Conservation (phyloP, 1,284 basidiomycete genomes). For the Volvariella volvacea region DNA sequence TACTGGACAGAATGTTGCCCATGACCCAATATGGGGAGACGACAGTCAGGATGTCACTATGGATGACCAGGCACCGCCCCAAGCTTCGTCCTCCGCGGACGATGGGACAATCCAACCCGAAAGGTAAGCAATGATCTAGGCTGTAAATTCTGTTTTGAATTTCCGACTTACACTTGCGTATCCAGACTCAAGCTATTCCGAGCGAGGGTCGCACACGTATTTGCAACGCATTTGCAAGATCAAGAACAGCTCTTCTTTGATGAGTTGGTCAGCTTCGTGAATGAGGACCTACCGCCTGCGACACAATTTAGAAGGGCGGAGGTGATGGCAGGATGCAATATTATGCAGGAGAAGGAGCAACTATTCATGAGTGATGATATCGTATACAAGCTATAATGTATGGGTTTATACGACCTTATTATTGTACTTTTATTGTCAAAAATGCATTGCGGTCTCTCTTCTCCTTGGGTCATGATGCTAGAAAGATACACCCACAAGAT, state of each 20-base stretch:
- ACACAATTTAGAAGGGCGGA: constrained; percentile 78
- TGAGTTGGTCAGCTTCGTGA: constrained; percentile 72
- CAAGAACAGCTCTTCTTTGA: constrained; percentile 70
- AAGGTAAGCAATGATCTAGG: constrained; percentile 33
- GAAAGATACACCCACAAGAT: too few species aligned
- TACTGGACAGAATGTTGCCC: constrained; percentile 25
- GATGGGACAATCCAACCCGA: constrained; percentile 44
- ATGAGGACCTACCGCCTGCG: constrained; percentile 66
- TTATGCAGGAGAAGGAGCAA: constrained; percentile 81
- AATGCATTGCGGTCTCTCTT: too few species aligned
- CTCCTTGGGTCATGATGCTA: too few species aligned
- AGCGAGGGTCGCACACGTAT: constrained; percentile 62
- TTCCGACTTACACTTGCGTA: constrained; percentile 7
- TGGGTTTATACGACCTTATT: too few species aligned
- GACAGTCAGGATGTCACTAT: constrained; percentile 57
- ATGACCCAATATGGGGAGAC: constrained; percentile 53
- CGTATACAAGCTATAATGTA: constrained; percentile 58
- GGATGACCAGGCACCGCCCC: constrained; percentile 18
- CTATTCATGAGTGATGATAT: constrained; percentile 84
- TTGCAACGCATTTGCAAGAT: constrained; percentile 64
- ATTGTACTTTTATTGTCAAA: too few species aligned
- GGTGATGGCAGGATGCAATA: constrained; percentile 66
- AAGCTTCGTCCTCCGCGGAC: constrained; percentile 24
- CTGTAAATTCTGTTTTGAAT: constrained; percentile 4
- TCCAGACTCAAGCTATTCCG: constrained; percentile 74